Evolutionary conservation across 2,329 filamentous ascomycete genomes (phyloP).

Genomic region (Fusarium sp.): DNA sequence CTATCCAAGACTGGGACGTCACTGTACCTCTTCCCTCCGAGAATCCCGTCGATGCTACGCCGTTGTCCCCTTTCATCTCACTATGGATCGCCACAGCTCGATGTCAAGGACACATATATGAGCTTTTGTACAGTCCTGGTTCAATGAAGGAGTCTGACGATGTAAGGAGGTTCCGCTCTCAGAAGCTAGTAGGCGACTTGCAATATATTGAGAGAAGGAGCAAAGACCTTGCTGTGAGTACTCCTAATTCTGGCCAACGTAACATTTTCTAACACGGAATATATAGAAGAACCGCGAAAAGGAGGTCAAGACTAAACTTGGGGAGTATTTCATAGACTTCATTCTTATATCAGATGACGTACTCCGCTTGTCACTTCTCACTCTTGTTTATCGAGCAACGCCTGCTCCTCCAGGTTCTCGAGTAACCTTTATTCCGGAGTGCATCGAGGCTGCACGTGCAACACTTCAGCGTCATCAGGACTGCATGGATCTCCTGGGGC

Average conservation of each 20-base stretch:
- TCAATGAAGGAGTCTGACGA: slow-evolving; percentile 52
- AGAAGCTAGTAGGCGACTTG: slow-evolving; percentile 48
- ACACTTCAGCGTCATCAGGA: slow-evolving; percentile 57
- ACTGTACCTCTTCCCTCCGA: slow-evolving; percentile 53
- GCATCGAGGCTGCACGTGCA: slow-evolving; percentile 56
- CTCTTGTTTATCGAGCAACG: slow-evolving; percentile 58
- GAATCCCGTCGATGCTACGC: slow-evolving; percentile 45
- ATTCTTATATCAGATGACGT: slow-evolving; percentile 57
- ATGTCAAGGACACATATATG: slow-evolving; percentile 68
- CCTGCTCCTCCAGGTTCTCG: slow-evolving; percentile 46
- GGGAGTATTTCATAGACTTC: slow-evolving; percentile 51
- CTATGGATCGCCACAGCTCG: slow-evolving; percentile 64
- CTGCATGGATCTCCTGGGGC: slow-evolving; percentile 54
- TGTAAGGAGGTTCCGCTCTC: slow-evolving; percentile 51
- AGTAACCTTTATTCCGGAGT: slow-evolving; percentile 56
- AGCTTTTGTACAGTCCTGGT: slow-evolving; percentile 62
- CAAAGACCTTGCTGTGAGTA: slow-evolving; percentile 33
- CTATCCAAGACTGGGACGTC: slow-evolving; percentile 69
- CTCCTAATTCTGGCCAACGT: too few relatives aligned
- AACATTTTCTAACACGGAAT: slow-evolving; percentile 1
- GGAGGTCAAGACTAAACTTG: slow-evolving; percentile 40
- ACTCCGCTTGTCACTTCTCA: slow-evolving; percentile 55
- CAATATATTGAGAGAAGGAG: slow-evolving; percentile 44
- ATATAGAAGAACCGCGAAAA: slow-evolving; percentile 36
- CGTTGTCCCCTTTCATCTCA: slow-evolving; percentile 52